Evolutionary conservation across 1,139 yeast genomes (phyloP).

Genomic region (Yamadazyma dushanensis): DNA sequence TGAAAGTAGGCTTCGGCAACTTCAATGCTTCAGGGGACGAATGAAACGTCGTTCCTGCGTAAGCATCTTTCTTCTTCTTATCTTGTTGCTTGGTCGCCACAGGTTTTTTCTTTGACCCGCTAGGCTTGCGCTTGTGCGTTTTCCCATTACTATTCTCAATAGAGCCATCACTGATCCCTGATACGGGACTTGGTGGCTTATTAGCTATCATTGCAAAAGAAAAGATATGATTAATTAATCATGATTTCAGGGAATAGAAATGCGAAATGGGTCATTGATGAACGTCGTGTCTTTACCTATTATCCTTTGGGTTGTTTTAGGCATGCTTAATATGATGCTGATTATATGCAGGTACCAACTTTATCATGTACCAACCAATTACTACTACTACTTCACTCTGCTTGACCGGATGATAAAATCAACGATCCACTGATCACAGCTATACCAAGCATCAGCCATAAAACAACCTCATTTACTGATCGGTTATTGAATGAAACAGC

Average conservation of each 20-base stretch:
- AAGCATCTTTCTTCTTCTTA: constrained; percentile 27
- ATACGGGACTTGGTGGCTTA: too few species aligned
- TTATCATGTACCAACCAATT: too few species aligned
- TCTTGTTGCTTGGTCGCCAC: constrained; percentile 1
- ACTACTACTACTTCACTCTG: background rate
- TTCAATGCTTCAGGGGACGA: constrained; percentile 59
- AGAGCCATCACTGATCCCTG: constrained; percentile 6
- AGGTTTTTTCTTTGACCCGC: background rate
- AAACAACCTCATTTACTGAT: constrained; percentile 47
- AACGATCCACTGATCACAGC: constrained; percentile 28
- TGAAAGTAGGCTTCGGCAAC: constrained; percentile 57
- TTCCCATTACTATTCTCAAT: constrained; percentile 16
- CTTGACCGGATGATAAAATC: constrained; percentile 3
- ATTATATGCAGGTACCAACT: too few species aligned
- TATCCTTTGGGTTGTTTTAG: too few species aligned
- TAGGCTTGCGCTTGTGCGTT: constrained; percentile 3
- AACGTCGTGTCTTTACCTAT: too few species aligned
- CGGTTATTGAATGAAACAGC: constrained; percentile 70
- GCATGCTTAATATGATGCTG: too few species aligned
- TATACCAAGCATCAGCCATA: constrained; percentile 56
- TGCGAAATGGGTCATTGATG: too few species aligned
- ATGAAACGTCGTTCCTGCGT: constrained; percentile 61
- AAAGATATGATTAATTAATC: too few species aligned
- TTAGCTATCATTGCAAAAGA: too few species aligned
- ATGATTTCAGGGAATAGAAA: too few species aligned